phyloP scores from a whole-genome alignment of 2,329 filamentous ascomycete genomes.

The Graphilbum sp. region DNA sequence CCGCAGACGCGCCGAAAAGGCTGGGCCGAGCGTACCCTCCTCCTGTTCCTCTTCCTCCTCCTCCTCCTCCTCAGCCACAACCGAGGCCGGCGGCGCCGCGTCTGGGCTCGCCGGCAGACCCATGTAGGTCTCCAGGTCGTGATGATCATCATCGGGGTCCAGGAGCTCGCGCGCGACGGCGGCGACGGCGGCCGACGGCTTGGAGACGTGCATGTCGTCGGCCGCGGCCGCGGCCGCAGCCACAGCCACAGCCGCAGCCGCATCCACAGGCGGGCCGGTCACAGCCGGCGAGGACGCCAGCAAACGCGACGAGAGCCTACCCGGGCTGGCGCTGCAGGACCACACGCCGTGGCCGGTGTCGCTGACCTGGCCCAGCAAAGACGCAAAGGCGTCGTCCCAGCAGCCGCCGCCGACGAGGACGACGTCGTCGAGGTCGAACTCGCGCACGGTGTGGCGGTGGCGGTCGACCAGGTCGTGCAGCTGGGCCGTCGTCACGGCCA shows the following conservation, averaged over 20 bases:
- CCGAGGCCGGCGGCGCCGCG: no score
- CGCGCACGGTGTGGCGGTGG: constrained; percentile 52
- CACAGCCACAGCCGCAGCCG: background rate
- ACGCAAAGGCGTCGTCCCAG: constrained; percentile 72
- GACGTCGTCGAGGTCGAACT: constrained; percentile 70
- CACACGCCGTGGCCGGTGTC: constrained; percentile 23
- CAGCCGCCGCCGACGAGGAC: constrained; percentile 48
- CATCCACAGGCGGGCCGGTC: background rate
- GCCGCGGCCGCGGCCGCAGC: constrained; percentile 3
- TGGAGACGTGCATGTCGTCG: constrained; percentile 22
- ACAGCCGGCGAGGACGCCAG: constrained; percentile 1
- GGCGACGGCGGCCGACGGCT: constrained; percentile 35
- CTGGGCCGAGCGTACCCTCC: constrained; percentile 10
- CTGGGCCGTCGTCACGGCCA: constrained; percentile 53
- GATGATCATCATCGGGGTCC: constrained; percentile 22
- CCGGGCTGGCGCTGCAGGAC: constrained; percentile 24
- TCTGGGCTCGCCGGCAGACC: no score
- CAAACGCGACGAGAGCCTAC: constrained; percentile 6
- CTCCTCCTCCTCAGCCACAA: constrained; percentile 10
- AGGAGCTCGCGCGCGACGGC: constrained; percentile 36
- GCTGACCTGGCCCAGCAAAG: constrained; percentile 37
- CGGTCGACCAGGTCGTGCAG: constrained; percentile 50
- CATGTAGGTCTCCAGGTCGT: constrained; percentile 12
- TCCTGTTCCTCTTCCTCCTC: constrained; percentile 11
- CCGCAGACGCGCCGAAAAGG: constrained; percentile 29